Conservation (phyloP, 176 grass and related monocot species). For the Cenchrus purpureus region DNA sequence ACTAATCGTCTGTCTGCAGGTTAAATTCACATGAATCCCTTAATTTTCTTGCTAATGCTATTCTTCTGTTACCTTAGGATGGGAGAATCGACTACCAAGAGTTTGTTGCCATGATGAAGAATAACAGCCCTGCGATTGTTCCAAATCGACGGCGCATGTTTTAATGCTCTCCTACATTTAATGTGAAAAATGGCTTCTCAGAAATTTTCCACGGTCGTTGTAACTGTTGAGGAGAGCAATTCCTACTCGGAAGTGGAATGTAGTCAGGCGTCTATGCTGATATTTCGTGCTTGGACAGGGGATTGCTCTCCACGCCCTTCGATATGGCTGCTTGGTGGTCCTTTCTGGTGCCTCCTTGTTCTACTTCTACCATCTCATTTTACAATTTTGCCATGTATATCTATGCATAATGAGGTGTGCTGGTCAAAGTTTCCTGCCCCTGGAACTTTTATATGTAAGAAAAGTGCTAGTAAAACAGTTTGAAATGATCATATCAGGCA, state of each 20-base stretch:
- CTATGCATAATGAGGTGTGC: background rate
- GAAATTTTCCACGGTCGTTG: background rate
- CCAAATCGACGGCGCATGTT: constrained; percentile 57
- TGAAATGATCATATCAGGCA: constrained; percentile 7
- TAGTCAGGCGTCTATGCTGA: constrained; percentile 2
- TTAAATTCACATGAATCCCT: constrained; percentile 20
- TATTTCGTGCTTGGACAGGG: background rate
- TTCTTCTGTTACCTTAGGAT: constrained; percentile 57
- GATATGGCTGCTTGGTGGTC: background rate
- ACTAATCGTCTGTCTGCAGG: background rate
- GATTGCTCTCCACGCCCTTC: background rate
- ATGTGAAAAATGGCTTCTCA: background rate
- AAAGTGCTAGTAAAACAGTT: constrained; percentile 22
- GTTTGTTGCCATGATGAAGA: constrained; percentile 97
- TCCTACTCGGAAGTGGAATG: background rate
- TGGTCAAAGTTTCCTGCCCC: background rate
- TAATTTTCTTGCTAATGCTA: constrained; percentile 14
- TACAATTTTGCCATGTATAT: constrained; percentile 14
- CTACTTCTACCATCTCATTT: constrained; percentile 2
- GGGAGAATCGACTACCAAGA: constrained; percentile 96
- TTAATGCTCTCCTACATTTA: constrained; percentile 20
- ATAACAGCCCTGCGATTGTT: constrained; percentile 59
- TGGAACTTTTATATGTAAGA: constrained; percentile 37
- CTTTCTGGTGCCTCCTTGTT: constrained; percentile 25
- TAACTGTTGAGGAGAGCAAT: constrained; percentile 13